A percentile compares a stretch with the other conserved stretches of the same genome.
These are phyloP conservation scores for Gloeopeniophorella convolvens DNA, from an alignment of 768 basidiomycete genomes.

Conservation along the genomic window DNA sequence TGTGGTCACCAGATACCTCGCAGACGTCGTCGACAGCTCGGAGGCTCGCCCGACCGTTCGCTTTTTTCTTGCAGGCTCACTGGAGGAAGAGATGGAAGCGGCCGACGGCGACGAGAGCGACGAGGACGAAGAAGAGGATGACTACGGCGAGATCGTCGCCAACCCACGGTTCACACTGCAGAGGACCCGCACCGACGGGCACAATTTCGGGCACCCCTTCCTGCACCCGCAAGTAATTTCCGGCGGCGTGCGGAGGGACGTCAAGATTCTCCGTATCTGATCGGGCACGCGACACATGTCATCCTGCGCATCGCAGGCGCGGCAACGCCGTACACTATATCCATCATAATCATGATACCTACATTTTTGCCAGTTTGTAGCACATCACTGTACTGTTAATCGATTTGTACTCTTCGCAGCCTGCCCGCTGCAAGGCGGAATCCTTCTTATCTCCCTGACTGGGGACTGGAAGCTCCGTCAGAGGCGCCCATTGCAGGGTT, in stretches of 20 bases:
- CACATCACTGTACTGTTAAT: slow-evolving; percentile 17
- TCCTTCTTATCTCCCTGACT: background rate
- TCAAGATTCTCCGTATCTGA: slow-evolving; percentile 3
- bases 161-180: slow-evolving; percentile 14
- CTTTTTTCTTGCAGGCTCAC: slow-evolving; percentile 12
- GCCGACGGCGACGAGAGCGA: slow-evolving; percentile 9
- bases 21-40: background rate
- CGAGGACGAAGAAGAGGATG: slow-evolving; percentile 18
- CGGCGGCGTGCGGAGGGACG: background rate
- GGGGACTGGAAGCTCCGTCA: background rate
- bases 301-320: too few relatives aligned
- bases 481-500: background rate
- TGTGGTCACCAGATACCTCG: slow-evolving; percentile 10
- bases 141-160: slow-evolving; percentile 19
- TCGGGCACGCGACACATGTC: too few relatives aligned
- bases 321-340: background rate
- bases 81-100: background rate
- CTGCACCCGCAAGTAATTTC: slow-evolving; percentile 2
- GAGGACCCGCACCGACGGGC: background rate
- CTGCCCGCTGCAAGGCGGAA: background rate
- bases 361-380: slow-evolving; percentile 8
- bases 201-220: background rate
- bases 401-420: slow-evolving; percentile 19
- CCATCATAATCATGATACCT: slow-evolving; percentile 1
- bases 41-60: background rate